phyloP scores from a whole-genome alignment of 108 stramenopile species.

The Cyclotella baltica region DNA sequence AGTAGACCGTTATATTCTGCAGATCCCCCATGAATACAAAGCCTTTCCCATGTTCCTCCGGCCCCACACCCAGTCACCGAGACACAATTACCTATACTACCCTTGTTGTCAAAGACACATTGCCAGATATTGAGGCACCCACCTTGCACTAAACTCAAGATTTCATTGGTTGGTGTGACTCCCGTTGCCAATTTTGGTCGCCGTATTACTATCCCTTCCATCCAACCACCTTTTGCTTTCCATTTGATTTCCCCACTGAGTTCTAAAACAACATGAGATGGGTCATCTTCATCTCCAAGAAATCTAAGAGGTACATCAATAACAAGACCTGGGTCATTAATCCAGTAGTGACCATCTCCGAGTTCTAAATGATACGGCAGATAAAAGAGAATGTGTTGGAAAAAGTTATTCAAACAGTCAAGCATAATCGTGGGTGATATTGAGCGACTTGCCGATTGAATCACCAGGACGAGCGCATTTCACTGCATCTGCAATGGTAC shows the following conservation, averaged over 20 bases:
- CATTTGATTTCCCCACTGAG: constrained; percentile 76
- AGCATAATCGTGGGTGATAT: no score
- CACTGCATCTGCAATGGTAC: constrained; percentile 76
- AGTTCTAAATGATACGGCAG: constrained; percentile 51
- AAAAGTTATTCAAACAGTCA: background rate
- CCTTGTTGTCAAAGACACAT: constrained; percentile 76
- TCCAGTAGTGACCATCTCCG: constrained; percentile 89
- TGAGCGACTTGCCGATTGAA: constrained; percentile 64
- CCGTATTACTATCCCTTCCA: constrained; percentile 85
- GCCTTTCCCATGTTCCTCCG: constrained; percentile 49
- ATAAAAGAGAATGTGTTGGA: background rate
- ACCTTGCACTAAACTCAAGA: constrained; percentile 55
- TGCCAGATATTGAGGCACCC: constrained; percentile 68
- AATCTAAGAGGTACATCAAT: constrained; percentile 70
- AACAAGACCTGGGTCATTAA: constrained; percentile 67
- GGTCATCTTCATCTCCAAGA: constrained; percentile 85
- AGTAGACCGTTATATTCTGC: constrained; percentile 29
- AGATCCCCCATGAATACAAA: constrained; percentile 32
- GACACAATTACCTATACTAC: constrained; percentile 55
- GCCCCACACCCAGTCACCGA: constrained; percentile 21
- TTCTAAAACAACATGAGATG: constrained; percentile 85
- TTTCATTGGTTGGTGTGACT: constrained; percentile 36
- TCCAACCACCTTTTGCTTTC: constrained; percentile 75
- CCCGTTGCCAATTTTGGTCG: constrained; percentile 71
- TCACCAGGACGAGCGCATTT: constrained; percentile 77